Percentiles rank a stretch among this genome's conserved stretches.
phyloP scores from a whole-genome alignment of 2,329 filamentous ascomycete species.

The Beauveria medogensis region DNA sequence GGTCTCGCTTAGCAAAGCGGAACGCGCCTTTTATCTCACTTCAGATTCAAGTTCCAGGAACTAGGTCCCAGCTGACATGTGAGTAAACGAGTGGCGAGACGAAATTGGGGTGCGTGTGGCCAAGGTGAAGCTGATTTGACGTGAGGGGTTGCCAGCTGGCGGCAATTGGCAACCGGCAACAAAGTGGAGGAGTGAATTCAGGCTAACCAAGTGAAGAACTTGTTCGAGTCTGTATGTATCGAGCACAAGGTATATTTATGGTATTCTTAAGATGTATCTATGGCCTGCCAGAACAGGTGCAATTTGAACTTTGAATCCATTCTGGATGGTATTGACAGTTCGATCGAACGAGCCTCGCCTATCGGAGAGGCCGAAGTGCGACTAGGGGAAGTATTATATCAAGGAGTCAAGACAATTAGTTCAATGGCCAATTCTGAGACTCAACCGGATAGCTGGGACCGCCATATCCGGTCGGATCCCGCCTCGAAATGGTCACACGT shows the following conservation, averaged over 20 bases:
- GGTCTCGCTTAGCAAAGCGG: not conserved
- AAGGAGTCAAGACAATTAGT: not conserved
- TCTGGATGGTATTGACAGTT: not conserved
- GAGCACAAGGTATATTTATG: not conserved
- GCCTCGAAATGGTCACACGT: not conserved
- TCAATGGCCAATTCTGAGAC: not conserved
- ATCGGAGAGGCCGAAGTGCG: too few species aligned
- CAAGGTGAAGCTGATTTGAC: conserved; percentile 6
- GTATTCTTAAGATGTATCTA: not conserved
- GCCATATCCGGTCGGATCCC: not conserved
- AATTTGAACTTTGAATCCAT: not conserved
- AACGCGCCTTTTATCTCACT: not conserved
- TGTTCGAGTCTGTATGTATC: not conserved
- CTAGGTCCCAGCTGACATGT: not conserved
- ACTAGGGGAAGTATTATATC: not conserved
- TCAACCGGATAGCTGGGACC: not conserved
- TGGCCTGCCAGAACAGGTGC: not conserved
- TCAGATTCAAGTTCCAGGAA: not conserved
- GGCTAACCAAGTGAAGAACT: not conserved
- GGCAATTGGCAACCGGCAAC: conserved; percentile 2
- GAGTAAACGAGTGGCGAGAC: not conserved
- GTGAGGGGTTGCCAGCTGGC: conserved; percentile 11
- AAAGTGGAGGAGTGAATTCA: not conserved
- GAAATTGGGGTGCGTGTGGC: not conserved
- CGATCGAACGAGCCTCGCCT: not conserved